A percentile compares a stretch with the other conserved stretches of the same genome.
Conservation (phyloP, 345 rosid genomes). For the Salix arbutifolia region DNA sequence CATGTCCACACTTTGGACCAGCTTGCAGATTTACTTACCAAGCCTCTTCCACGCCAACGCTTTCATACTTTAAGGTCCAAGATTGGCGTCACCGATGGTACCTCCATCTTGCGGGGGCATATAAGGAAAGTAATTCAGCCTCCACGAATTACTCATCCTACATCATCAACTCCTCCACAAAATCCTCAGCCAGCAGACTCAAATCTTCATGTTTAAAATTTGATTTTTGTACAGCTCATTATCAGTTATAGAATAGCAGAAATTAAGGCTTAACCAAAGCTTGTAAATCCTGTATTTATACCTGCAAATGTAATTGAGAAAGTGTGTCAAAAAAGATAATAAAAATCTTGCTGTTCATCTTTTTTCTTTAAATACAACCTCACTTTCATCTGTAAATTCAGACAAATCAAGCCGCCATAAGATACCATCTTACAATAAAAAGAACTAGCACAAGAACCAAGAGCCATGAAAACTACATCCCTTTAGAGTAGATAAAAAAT, state of each 20-base stretch:
- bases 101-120: background rate
- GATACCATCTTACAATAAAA: background rate
- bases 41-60: background rate
- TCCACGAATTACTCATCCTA: too few species aligned
- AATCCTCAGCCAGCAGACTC: too few species aligned
- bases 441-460: background rate
- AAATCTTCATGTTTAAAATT: too few species aligned
- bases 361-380: background rate
- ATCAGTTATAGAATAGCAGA: too few species aligned
- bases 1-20: too few species aligned
- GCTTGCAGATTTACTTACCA: background rate
- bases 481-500: background rate
- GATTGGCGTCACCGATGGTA: background rate
- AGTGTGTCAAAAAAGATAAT: too few species aligned
- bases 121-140: background rate
- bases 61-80: background rate
- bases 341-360: too few species aligned
- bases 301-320: too few species aligned
- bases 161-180: too few species aligned
- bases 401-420: background rate
- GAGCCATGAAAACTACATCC: background rate
- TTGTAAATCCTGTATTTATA: too few species aligned
- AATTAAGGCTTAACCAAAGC: too few species aligned
- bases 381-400: background rate
- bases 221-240: too few species aligned